Conservation (phyloP, 2,329 filamentous ascomycete genomes). For the Colletotrichum sp. region DNA sequence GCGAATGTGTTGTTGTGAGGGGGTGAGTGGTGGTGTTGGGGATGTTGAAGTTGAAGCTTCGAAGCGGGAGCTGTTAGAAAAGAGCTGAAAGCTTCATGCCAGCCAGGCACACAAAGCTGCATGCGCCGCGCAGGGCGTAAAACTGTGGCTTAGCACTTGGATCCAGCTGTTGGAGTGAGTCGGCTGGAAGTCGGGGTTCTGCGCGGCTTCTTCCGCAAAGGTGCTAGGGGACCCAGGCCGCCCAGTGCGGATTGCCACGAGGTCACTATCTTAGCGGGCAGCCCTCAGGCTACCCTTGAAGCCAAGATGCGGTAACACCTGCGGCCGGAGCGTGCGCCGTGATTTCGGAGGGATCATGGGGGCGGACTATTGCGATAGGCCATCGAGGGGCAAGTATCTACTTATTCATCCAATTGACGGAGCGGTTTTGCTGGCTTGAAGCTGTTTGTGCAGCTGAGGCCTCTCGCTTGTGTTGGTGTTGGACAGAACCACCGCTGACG, state of each 20-base stretch:
- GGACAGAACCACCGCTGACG: background rate
- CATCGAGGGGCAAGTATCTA: background rate
- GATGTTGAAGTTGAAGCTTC: background rate
- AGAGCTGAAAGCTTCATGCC: background rate
- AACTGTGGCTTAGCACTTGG: background rate
- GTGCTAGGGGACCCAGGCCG: background rate
- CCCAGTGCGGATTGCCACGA: constrained; percentile 1
- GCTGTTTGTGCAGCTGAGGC: background rate
- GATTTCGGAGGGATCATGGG: background rate
- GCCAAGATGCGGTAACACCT: background rate
- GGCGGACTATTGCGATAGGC: background rate
- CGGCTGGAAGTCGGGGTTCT: background rate
- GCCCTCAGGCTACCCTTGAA: background rate
- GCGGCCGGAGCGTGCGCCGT: background rate
- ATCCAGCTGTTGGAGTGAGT: background rate
- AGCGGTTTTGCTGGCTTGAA: background rate
- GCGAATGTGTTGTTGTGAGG: background rate
- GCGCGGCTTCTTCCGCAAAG: background rate
- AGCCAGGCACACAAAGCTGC: background rate
- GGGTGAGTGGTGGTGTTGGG: background rate
- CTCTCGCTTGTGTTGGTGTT: background rate
- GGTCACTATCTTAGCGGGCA: background rate
- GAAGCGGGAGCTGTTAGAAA: background rate
- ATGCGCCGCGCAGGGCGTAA: background rate
- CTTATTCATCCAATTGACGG: too few species aligned